Conservation (phyloP, 2,329 filamentous ascomycete genomes). For the Periconia digitata region DNA sequence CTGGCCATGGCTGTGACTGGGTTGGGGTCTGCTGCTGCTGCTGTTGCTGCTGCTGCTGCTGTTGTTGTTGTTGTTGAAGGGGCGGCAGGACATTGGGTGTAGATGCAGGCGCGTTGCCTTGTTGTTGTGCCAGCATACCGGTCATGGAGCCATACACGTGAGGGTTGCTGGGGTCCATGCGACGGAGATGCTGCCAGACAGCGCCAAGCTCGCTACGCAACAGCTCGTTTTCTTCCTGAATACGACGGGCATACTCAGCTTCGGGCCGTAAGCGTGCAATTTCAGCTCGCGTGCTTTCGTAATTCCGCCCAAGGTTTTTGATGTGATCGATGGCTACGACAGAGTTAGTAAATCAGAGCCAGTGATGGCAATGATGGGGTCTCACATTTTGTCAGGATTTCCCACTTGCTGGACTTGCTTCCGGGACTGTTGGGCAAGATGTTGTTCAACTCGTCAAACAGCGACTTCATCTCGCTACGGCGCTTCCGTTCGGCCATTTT, state of each 20-base stretch:
- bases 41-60: slow-evolving; percentile 22
- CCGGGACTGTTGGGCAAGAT: slow-evolving; percentile 79
- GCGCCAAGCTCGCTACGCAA: slow-evolving; percentile 50
- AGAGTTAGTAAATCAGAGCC: slow-evolving; percentile 11
- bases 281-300: slow-evolving; percentile 44
- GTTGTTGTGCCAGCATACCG: slow-evolving; percentile 45
- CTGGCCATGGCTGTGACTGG: slow-evolving; percentile 36
- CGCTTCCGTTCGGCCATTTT: slow-evolving; percentile 84
- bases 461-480: slow-evolving; percentile 83
- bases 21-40: slow-evolving; percentile 36
- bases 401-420: slow-evolving; percentile 87
- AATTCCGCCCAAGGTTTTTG: slow-evolving; percentile 40
- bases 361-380: slow-evolving; percentile 1
- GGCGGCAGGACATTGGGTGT: slow-evolving; percentile 40
- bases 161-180: slow-evolving; percentile 48
- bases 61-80: slow-evolving; percentile 40
- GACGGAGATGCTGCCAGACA: slow-evolving; percentile 50
- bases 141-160: slow-evolving; percentile 54
- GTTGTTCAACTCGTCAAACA: slow-evolving; percentile 79
- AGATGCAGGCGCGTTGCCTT: slow-evolving; percentile 29
- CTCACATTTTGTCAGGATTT: slow-evolving; percentile 81
- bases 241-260: slow-evolving; percentile 46
- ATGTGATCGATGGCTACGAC: slow-evolving; percentile 54
- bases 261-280: slow-evolving; percentile 48
- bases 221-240: slow-evolving; percentile 51